These are phyloP conservation scores for Westerdykella sp. DNA, from an alignment of 2,329 filamentous ascomycete species.

Conservation along the genomic window DNA sequence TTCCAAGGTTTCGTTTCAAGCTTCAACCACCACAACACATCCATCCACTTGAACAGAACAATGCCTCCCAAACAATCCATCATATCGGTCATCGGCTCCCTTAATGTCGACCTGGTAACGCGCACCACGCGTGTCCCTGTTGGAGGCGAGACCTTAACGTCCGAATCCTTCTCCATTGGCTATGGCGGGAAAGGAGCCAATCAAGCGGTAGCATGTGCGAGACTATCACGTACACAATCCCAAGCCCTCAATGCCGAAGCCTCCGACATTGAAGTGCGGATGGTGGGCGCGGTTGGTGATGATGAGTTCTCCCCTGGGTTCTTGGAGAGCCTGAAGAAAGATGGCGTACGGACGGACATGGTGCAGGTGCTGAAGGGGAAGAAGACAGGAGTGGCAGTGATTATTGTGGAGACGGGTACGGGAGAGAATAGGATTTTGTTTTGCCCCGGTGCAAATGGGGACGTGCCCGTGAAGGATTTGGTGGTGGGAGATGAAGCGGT, in stretches of 20 bases:
- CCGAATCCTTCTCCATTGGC: slow-evolving; percentile 69
- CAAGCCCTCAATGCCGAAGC: slow-evolving; percentile 18
- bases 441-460: slow-evolving; percentile 43
- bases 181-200: slow-evolving; percentile 94
- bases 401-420: slow-evolving; percentile 43
- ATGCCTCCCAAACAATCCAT: slow-evolving; percentile 30
- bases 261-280: slow-evolving; percentile 40
- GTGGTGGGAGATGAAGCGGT: slow-evolving; percentile 39
- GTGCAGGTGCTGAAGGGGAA: slow-evolving; percentile 38
- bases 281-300: slow-evolving; percentile 47
- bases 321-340: slow-evolving; percentile 39
- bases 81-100: slow-evolving; percentile 83
- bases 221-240: slow-evolving; percentile 58
- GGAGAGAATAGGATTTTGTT: slow-evolving; percentile 48
- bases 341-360: slow-evolving; percentile 39
- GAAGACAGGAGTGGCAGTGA: slow-evolving; percentile 46
- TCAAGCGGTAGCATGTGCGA: slow-evolving; percentile 83
- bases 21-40: too few relatives aligned
- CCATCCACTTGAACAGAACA: neutral
- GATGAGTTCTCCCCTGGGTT: slow-evolving; percentile 40
- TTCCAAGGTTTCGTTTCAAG: too few relatives aligned
- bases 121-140: slow-evolving; percentile 76
- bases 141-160: slow-evolving; percentile 81
- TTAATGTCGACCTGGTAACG: slow-evolving; percentile 91
- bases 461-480: slow-evolving; percentile 33